Base-by-base conservation (phyloP, 495 filamentous ascomycete species). In the Cudoniella acicularis region DNA sequence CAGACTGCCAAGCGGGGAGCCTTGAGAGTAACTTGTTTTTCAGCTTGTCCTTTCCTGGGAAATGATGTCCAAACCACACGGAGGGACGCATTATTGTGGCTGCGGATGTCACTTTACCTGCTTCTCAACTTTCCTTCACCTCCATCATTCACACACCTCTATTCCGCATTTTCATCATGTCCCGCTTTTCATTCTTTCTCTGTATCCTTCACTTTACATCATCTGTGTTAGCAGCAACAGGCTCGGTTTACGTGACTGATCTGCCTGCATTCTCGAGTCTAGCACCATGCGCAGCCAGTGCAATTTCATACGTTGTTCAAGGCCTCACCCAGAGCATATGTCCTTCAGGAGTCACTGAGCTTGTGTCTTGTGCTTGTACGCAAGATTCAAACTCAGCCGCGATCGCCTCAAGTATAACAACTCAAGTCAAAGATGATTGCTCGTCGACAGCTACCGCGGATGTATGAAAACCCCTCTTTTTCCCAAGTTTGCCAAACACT, bases 311-410 rank as follows among this genome's bases (percentile, higher is more conserved):
- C 47, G 69, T 71, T 47, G 64, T 81, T 55, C 66, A 74, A 58
- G 17, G 56, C n/a, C 68, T 70, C 43, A 79, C 79, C 1, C 50
- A 65, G 36, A 52, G 69, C 25, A 60, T 66, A 30, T 81, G 79
- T 43, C 76, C 76, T 11, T 53, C 71, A 11, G 68, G 55, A 18
- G 70, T 69, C 9, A 68, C 72, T 1, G 72, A 70, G 10, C 70
- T 80, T 0, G 74, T 77, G 61, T 73, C 69, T 9, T 81, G 79
- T 40, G 68, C 77, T 25, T 81, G 79, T 65, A 76, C 75, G 50
- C 75, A 80, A 59, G 72, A 77, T 64, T 67, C 71, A 45, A 76
- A 76, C 63, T 68, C 72, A n/a, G 68, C 63, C 8, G 72, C 71
- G 8, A 68, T 81, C 51, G 64, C 68, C 23, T 64, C 67, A 3